Evolutionary conservation across 345 rosid genomes (phyloP), one percentile per base, ranked within the genome.

Genomic region (Acer yangbiense): DNA sequence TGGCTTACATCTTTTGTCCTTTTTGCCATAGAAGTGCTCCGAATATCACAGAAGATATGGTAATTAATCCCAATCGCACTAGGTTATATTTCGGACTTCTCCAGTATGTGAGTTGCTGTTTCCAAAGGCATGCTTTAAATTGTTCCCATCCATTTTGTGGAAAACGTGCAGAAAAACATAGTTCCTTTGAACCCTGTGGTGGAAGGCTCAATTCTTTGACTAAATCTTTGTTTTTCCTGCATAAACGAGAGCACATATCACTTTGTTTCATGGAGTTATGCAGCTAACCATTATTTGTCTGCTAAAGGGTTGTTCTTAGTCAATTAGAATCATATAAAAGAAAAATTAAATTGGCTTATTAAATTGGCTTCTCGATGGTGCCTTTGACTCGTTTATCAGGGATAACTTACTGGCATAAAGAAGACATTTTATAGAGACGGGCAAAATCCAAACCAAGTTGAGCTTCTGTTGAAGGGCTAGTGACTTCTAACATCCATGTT

Each of bases 401-500:
- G 27, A 35, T 41, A 43, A 55, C 84, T 76, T 77, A 85, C 88
- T 11, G 48, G 83, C 39, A 74, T 5, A 78, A 77, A 70, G 69
- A 46, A 18, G 89, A 88, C 18, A 77, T 74, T 32, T 60, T 83
- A 72, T 85, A 87, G 46, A 83, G 23, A 17, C 9, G 21, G 23
- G 81, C 72, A 43, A 82, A 87, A 71, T 87, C 85, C 71, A 82
- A 12, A 39, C 81, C 79, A 20, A 82, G 80, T 48, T 44, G 79
- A 55, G 80, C 25, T 76, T 86, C 91, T 29, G 54, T 62, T 1
- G 86, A 80, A 58, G 85, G 35, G 32, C 32, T 48, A 0, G 86
- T 88, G 50, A 84, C 78, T 67, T 88, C 89, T 63, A 86, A 76
- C 89, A 88, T 88, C 91, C 91, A 88, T 39, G 89, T 88, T 68